Percentiles rank a stretch among this genome's conserved stretches.
Evolutionary conservation across 1,284 basidiomycete genomes (phyloP).

Genomic region (Fistulinella cinereoalba): DNA sequence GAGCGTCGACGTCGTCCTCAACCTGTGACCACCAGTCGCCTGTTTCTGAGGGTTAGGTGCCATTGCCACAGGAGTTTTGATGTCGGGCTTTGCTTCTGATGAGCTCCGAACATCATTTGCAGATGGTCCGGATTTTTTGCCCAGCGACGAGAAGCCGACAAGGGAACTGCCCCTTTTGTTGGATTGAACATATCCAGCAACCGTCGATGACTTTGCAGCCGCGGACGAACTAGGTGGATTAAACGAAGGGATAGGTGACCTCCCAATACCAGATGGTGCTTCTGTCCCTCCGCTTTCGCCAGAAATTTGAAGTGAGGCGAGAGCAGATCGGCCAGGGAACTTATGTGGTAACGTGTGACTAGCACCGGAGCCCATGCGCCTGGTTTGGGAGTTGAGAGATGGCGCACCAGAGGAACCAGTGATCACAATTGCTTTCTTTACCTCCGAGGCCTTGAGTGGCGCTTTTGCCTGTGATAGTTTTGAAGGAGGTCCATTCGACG

Average conservation of each 20-base stretch:
- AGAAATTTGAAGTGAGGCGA: constrained; percentile 12
- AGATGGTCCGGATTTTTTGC: constrained; percentile 18
- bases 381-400: constrained; percentile 17
- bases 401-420: constrained; percentile 22
- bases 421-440: constrained; percentile 20
- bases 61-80: constrained; percentile 5
- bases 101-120: constrained; percentile 11
- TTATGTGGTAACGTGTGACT: constrained; percentile 4
- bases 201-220: constrained; percentile 16
- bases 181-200: constrained; percentile 17
- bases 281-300: constrained; percentile 9
- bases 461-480: constrained; percentile 15
- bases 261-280: constrained; percentile 12
- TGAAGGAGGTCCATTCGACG: constrained; percentile 8
- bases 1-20: constrained; percentile 49
- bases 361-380: constrained; percentile 15
- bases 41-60: constrained; percentile 21
- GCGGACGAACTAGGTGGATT: constrained; percentile 7
- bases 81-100: constrained; percentile 35
- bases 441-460: constrained; percentile 6
- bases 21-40: constrained; percentile 7
- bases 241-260: constrained; percentile 25
- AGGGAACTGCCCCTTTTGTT: constrained; percentile 28
- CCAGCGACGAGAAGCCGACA: constrained; percentile 36
- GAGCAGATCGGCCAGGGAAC: constrained; percentile 11